Conservation (phyloP, 2,329 filamentous ascomycete genomes). For the Epichloe scottii region DNA sequence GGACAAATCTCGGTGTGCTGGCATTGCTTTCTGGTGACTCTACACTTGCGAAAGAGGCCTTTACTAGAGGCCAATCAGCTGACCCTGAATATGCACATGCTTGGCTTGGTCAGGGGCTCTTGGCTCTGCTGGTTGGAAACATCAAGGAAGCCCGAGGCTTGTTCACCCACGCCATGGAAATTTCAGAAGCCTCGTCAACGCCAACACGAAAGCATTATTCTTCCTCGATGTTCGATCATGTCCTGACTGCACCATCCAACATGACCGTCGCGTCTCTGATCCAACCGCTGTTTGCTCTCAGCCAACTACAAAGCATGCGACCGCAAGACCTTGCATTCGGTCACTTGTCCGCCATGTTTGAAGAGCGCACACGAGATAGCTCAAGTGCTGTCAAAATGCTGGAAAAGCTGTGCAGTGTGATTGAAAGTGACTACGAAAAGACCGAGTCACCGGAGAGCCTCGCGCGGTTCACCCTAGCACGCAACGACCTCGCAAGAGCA, state of each 20-base stretch:
- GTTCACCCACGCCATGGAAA: conserved; percentile 90
- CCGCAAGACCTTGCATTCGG: conserved; percentile 59
- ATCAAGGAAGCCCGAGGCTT: conserved; percentile 65
- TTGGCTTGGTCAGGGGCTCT: conserved; percentile 85
- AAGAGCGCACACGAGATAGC: conserved; percentile 67
- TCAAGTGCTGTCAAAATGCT: conserved; percentile 50
- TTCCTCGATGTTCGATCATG: conserved; percentile 68
- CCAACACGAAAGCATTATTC: conserved; percentile 70
- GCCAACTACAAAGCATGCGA: conserved; percentile 62
- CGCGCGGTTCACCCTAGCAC: conserved; percentile 66
- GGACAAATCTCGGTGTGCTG: conserved; percentile 83
- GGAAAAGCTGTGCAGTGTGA: conserved; percentile 49
- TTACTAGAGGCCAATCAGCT: conserved; percentile 80
- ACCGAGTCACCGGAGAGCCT: conserved; percentile 67
- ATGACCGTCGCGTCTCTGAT: conserved; percentile 52
- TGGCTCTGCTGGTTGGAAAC: conserved; percentile 68
- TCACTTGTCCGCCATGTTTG: conserved; percentile 68
- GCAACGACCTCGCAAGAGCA: conserved; percentile 75
- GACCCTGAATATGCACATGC: conserved; percentile 90
- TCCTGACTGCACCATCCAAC: conserved; percentile 44
- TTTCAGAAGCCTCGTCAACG: conserved; percentile 64
- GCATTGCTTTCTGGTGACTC: conserved; percentile 75
- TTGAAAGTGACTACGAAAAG: conserved; percentile 75
- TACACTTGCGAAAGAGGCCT: conserved; percentile 78
- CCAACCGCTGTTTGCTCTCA: conserved; percentile 77